phyloP scores from a whole-genome alignment of 345 rosid species.

The Euphorbia pulcherrima region DNA sequence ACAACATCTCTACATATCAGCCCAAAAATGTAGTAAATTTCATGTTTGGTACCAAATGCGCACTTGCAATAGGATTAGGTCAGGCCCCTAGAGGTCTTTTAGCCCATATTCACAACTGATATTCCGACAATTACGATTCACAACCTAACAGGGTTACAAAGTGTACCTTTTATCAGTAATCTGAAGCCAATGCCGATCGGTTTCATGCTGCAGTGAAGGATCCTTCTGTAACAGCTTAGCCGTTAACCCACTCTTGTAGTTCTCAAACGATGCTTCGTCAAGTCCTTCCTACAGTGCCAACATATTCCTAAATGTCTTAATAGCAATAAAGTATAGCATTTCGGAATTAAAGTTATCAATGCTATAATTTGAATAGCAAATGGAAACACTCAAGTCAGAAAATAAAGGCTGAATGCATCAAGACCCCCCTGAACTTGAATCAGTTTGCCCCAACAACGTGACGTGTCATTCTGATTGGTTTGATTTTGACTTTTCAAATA shows the following conservation, averaged over 20 bases:
- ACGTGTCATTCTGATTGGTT: too few relatives aligned
- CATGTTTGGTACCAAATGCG: too few relatives aligned
- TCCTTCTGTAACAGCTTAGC: constrained; percentile 85
- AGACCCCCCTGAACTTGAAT: too few relatives aligned
- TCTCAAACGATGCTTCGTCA: constrained; percentile 68
- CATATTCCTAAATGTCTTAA: not conserved
- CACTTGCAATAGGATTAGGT: too few relatives aligned
- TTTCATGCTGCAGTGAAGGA: constrained; percentile 71
- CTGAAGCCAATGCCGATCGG: constrained; percentile 82
- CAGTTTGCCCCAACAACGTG: too few relatives aligned
- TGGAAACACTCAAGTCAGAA: not conserved
- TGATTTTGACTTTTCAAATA: too few relatives aligned
- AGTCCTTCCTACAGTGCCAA: constrained; percentile 52
- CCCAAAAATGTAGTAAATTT: too few relatives aligned
- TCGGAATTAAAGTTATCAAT: not conserved
- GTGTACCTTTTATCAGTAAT: constrained; percentile 74
- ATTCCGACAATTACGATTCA: not conserved
- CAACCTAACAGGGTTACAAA: constrained; percentile 1
- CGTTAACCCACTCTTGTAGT: constrained; percentile 68
- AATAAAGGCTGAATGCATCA: not conserved
- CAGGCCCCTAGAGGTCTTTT: too few relatives aligned
- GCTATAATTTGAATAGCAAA: not conserved
- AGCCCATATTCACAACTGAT: too few relatives aligned
- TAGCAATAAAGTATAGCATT: not conserved
- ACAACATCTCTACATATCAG: too few relatives aligned